Conservation (phyloP, 2,329 filamentous ascomycete species). For the Phaeomoniella chlamydospora region DNA sequence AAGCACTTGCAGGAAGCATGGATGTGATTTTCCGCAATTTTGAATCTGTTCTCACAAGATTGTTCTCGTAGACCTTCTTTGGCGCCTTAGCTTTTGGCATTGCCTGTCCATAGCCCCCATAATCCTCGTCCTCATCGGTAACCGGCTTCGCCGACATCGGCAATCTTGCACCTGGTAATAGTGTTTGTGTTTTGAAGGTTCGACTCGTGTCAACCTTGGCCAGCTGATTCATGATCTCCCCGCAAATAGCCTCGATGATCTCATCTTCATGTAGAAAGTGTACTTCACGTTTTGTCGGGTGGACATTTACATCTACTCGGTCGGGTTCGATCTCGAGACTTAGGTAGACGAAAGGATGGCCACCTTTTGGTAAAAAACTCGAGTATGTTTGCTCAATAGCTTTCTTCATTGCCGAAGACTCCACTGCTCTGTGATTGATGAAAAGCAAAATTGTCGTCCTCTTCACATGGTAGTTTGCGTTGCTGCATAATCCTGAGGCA, state of each 20-base stretch:
- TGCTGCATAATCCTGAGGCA: constrained; percentile 68
- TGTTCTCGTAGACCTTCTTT: constrained; percentile 63
- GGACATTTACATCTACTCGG: constrained; percentile 90
- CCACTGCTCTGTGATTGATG: constrained; percentile 91
- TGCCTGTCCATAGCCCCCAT: constrained; percentile 20
- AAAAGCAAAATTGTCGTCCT: constrained; percentile 78
- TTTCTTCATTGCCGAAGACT: constrained; percentile 77
- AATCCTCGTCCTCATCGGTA: constrained; percentile 21
- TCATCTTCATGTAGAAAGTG: constrained; percentile 97
- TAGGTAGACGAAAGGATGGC: constrained; percentile 86
- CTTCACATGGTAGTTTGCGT: constrained; percentile 90
- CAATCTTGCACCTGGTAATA: constrained; percentile 49
- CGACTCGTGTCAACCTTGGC: constrained; percentile 84
- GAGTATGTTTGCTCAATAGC: constrained; percentile 83
- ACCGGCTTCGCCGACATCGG: constrained; percentile 7
- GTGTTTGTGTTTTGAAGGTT: constrained; percentile 84
- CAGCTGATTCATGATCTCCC: constrained; percentile 61
- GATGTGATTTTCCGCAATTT: constrained; percentile 87
- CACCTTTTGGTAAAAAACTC: constrained; percentile 77
- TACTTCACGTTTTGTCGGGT: constrained; percentile 92
- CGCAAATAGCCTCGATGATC: constrained; percentile 75
- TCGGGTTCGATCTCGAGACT: constrained; percentile 85
- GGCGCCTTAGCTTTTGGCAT: constrained; percentile 19
- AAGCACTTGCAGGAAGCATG: constrained; percentile 59
- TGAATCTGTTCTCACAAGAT: constrained; percentile 78